A percentile compares a stretch with the other conserved stretches of the same genome.
These are phyloP conservation scores for Cryptosporidium sp. DNA, from an alignment of 169 alveolate species.

Conservation along the genomic window DNA sequence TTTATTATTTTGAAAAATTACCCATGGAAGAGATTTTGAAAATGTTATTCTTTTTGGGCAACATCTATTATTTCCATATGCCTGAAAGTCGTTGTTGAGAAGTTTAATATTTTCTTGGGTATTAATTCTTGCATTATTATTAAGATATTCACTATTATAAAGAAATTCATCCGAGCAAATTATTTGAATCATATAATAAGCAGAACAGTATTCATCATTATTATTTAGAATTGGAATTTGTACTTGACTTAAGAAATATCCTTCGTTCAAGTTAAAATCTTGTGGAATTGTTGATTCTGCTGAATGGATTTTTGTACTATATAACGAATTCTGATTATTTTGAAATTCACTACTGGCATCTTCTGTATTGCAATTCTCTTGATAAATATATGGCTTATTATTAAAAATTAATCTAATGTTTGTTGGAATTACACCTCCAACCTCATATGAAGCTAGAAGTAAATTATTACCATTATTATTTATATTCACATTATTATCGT, in stretches of 20 bases:
- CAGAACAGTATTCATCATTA: neutral
- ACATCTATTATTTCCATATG: neutral
- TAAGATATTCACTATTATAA: slow-evolving; percentile 31
- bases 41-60: slow-evolving; percentile 15
- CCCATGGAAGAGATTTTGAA: slow-evolving; percentile 63
- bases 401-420: slow-evolving; percentile 32
- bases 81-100: neutral
- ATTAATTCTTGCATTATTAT: slow-evolving; percentile 23
- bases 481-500: neutral
- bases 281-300: slow-evolving; percentile 27
- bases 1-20: slow-evolving; percentile 34
- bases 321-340: slow-evolving; percentile 4
- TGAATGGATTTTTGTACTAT: slow-evolving; percentile 54
- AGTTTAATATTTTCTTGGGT: slow-evolving; percentile 29
- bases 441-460: slow-evolving; percentile 12
- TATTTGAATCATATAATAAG: slow-evolving; percentile 25
- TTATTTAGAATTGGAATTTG: neutral
- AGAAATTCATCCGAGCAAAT: slow-evolving; percentile 48
- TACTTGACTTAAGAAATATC: neutral
- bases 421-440: slow-evolving; percentile 10
- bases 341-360: neutral
- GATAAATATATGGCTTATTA: slow-evolving; percentile 2
- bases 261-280: slow-evolving; percentile 17
- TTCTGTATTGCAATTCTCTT: neutral
- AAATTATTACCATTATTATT: slow-evolving; percentile 1